These are phyloP conservation scores for Septoria petroselini DNA, from an alignment of 2,329 filamentous ascomycete species.

Conservation along the genomic window DNA sequence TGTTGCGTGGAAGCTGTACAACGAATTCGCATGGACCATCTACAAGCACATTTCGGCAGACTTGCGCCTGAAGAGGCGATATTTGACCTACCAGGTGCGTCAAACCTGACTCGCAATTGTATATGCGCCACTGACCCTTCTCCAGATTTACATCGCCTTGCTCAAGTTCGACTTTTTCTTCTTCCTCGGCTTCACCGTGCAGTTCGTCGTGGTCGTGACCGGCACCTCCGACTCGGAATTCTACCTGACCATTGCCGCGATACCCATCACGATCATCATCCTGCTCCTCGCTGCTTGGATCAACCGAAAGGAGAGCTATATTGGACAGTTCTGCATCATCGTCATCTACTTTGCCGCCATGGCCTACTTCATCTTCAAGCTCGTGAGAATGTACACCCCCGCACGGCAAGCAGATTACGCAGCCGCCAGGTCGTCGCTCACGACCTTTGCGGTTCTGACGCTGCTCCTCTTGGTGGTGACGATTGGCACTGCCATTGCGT, in stretches of 20 bases:
- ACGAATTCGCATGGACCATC: conserved; percentile 98
- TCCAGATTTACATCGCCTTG: conserved; percentile 90
- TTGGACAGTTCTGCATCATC: conserved; percentile 75
- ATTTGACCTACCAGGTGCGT: conserved; percentile 88
- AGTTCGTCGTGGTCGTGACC: conserved; percentile 91
- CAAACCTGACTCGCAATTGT: neutral
- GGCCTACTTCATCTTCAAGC: conserved; percentile 96
- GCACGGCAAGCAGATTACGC: conserved; percentile 56
- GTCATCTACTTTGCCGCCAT: conserved; percentile 82
- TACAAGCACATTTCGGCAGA: conserved; percentile 99
- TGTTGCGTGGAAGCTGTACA: conserved; percentile 90
- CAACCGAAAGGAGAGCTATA: conserved; percentile 75
- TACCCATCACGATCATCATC: conserved; percentile 87
- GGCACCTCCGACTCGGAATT: conserved; percentile 69
- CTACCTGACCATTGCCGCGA: conserved; percentile 79
- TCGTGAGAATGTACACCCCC: conserved; percentile 85
- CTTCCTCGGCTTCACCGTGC: conserved; percentile 96
- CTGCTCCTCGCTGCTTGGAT: conserved; percentile 81
- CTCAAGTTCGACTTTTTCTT: conserved; percentile 99
- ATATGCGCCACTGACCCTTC: conserved; percentile 13
- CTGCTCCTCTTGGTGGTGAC: conserved; percentile 84
- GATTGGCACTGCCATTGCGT: conserved; percentile 80
- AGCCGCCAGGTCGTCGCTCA: conserved; percentile 79
- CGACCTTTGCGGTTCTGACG: conserved; percentile 90
- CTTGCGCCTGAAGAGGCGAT: conserved; percentile 92